phyloP scores from a whole-genome alignment of 2,329 filamentous ascomycete genomes.

The Aspergillus texensis region DNA sequence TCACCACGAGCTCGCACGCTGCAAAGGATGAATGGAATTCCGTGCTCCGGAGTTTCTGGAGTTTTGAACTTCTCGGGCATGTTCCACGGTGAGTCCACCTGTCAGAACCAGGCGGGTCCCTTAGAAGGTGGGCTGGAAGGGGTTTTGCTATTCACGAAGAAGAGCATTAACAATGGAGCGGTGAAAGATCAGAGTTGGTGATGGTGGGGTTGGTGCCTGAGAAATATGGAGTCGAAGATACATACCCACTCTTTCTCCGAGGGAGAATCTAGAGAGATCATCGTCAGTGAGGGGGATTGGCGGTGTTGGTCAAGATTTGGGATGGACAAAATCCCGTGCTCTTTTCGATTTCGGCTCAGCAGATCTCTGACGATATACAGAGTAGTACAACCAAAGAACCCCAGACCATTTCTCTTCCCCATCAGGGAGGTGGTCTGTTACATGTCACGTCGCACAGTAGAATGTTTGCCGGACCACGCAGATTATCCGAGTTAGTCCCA shows the following conservation, averaged over 20 bases:
- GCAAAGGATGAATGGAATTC: not conserved
- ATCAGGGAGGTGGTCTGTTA: not conserved
- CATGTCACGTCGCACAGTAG: not conserved
- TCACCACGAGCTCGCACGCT: not conserved
- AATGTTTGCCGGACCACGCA: not conserved
- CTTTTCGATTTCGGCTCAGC: not conserved
- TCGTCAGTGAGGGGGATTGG: not conserved
- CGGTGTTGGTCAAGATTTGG: not conserved
- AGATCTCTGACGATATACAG: not conserved
- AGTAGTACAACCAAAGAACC: too few relatives aligned
- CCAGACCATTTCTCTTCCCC: not conserved
- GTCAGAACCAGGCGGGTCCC: not conserved
- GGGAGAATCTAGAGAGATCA: not conserved
- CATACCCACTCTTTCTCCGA: not conserved
- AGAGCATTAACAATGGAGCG: not conserved
- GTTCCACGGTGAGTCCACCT: not conserved
- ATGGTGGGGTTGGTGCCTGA: not conserved
- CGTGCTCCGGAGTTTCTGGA: not conserved
- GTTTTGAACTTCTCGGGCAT: not conserved
- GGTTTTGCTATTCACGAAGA: not conserved
- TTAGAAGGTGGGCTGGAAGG: not conserved
- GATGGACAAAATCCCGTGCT: not conserved
- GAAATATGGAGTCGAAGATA: not conserved
- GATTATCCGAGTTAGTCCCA: not conserved
- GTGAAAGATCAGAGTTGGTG: not conserved